Base-by-base conservation (phyloP, 2,329 filamentous ascomycete species). In the Sarocladium strictum region DNA sequence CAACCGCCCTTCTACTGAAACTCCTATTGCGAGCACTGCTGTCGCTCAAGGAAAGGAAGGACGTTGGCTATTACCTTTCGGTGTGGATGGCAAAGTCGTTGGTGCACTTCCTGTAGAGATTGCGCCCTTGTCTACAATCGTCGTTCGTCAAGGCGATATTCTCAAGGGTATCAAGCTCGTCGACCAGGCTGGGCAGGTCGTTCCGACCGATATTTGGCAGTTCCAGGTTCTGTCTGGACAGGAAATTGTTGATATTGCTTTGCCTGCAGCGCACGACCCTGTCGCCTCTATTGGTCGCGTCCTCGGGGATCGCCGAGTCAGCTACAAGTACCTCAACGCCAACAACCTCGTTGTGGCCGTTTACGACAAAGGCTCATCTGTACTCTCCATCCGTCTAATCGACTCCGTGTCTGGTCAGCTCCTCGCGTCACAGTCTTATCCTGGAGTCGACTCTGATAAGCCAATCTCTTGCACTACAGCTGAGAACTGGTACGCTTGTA, bases 321-420 rank as follows among this genome's bases (percentile, higher is more conserved):
- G 93, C 59, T 99, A 99, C 82, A 99, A 99, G 73, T 97, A 97
- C 67, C 75, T 99, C 38, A 96, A 95, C 72, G 84, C 89, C 0
- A 97, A 96, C 70, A 80, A 90, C 6, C 77, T 91, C 2, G 79
- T 97, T 1, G 77, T 96, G 45, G 89, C 88, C 1, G 78, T 89
- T 1, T 72, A 85, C 2, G 78, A 86, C 32, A 79, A 86, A 21
- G 72, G 75, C 11, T 64, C 77, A 2, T 78, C 75, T 3, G 78
- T 78, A 1, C 82, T 90, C 7, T 85, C 84, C 0, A 77, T 95
- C 58, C 91, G 93, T 64, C 77, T 97, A 11, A 69, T 99, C 14
- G 92, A 99, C 65, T 89, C 89, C 2, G 80, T 96, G 6, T 95
- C 92, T 11, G 94, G 94, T 24, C 81, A 88, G 57, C 71, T 96